Base-by-base conservation (phyloP, 352 stramenopile genomes). In the Pythium sukuiense region DNA sequence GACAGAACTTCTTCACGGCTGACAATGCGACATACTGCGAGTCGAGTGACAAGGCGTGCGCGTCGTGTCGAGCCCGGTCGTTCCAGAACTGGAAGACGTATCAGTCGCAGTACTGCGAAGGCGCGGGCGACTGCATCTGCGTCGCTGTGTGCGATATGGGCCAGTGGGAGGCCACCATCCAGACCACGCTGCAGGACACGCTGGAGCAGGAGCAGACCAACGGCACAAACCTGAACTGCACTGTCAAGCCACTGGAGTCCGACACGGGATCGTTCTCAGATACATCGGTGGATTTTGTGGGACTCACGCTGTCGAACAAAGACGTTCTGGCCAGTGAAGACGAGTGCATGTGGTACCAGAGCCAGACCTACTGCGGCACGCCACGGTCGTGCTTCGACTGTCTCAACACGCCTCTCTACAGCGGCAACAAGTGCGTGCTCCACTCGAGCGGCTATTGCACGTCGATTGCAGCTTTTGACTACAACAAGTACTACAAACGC, bases 301-400 rank as follows among this genome's bases (percentile, higher is more conserved):
- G 68, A 0, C 20, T 74, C 29, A 7, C 49, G 14, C 0, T 2
- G 0, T 46, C 24, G n/a, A 52, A 29, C 24, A 89, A 83, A 67
- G 67, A 71, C 57, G 54, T 70, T 39, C 76, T 80, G 57, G 65
- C 79, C 6, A 58, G 61, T 20, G 72, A 77, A 6, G 65, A 87
- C 54, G 67, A 70, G 49, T 89, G 81, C 63, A 80, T 76, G 69
- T 89, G 81, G 81, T 84, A 85, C 59, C 76, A 85, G 67, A 90
- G 81, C 54, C 80, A 82, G 58, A 86, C 78, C 6, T 72, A 68
- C 53, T 88, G 72, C 53, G 61, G 74, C 49, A 73, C 68, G 0
- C 74, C 76, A 13, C 72, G 79, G 6, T 76, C 74, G 18, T 89
- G 81, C 63, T 85, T 76, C 46, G 81, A 89, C 64, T 89, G 81